phyloP scores from a whole-genome alignment of 2,329 filamentous ascomycete genomes.

The Epicoccum nigrum region DNA sequence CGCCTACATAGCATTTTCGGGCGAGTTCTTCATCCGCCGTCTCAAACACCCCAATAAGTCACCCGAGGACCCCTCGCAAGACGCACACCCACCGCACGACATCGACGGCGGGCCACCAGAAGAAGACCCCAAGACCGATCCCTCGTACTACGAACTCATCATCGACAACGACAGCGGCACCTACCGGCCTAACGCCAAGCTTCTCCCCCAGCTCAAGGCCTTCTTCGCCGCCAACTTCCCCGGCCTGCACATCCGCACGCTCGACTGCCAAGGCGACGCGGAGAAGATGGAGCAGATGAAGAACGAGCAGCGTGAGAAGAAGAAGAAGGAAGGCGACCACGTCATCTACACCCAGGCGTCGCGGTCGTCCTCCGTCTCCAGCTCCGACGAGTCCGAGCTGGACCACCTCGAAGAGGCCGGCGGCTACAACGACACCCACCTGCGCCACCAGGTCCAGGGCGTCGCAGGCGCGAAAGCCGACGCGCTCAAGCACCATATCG shows the following conservation, averaged over 20 bases:
- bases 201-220: slow-evolving; percentile 72
- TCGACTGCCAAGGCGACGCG: slow-evolving; percentile 76
- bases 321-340: slow-evolving; percentile 66
- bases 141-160: slow-evolving; percentile 75
- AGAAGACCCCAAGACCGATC: slow-evolving; percentile 56
- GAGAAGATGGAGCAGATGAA: slow-evolving; percentile 77
- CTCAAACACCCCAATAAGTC: slow-evolving; percentile 58
- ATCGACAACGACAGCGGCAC: slow-evolving; percentile 97
- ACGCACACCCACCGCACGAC: slow-evolving; percentile 60
- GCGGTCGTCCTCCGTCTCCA: slow-evolving; percentile 55
- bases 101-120: slow-evolving; percentile 55
- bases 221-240: slow-evolving; percentile 78
- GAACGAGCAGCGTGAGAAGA: slow-evolving; percentile 72
- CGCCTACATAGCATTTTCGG: slow-evolving; percentile 88
- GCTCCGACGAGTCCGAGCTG: slow-evolving; percentile 64
- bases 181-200: slow-evolving; percentile 81
- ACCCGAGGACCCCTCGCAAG: slow-evolving; percentile 42
- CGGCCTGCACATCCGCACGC: slow-evolving; percentile 73
- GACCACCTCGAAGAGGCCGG: slow-evolving; percentile 47
- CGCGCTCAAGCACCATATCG: slow-evolving; percentile 34
- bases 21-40: slow-evolving; percentile 88
- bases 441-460: slow-evolving; percentile 38
- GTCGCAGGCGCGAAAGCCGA: slow-evolving; percentile 32
- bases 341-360: slow-evolving; percentile 62
- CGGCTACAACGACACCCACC: slow-evolving; percentile 29